Percentiles rank a stretch among this genome's conserved stretches.
These are phyloP conservation scores for Aspergillus aculeatinus DNA, from an alignment of 2,329 filamentous ascomycete genomes.

Conservation along the genomic window DNA sequence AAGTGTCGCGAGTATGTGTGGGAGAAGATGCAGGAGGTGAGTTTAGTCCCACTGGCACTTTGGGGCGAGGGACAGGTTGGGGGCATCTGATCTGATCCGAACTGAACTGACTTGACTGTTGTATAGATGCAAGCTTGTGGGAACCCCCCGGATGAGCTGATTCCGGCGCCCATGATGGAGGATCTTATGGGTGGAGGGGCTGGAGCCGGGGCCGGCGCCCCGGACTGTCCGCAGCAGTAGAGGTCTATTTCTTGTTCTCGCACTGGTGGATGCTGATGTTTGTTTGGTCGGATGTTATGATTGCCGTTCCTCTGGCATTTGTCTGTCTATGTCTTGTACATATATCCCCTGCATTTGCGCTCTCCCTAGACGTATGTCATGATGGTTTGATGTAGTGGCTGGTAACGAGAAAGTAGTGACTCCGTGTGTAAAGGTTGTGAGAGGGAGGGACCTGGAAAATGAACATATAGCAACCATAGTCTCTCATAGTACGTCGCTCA, in stretches of 20 bases:
- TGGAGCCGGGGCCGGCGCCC: constrained; percentile 55
- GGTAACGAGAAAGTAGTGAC: neutral
- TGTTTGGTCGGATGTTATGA: neutral
- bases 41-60: no score
- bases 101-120: constrained; percentile 15
- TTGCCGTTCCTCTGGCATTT: no score
- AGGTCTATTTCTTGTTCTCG: neutral
- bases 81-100: neutral
- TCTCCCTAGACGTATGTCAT: neutral
- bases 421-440: neutral
- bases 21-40: constrained; percentile 94
- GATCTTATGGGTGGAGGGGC: constrained; percentile 74
- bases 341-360: constrained; percentile 13
- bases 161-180: constrained; percentile 58
- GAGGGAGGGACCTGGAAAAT: neutral
- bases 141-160: constrained; percentile 83
- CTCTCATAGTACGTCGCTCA: no score
- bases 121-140: constrained; percentile 92
- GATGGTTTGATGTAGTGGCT: neutral
- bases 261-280: neutral
- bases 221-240: constrained; percentile 64
- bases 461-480: no score
- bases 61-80: constrained; percentile 32
- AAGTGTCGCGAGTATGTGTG: constrained; percentile 89
- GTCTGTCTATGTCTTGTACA: constrained; percentile 26